Percentiles rank a stretch among this genome's conserved stretches.
Conservation (phyloP, 306 rosid species). For the Glycine tomentella region DNA sequence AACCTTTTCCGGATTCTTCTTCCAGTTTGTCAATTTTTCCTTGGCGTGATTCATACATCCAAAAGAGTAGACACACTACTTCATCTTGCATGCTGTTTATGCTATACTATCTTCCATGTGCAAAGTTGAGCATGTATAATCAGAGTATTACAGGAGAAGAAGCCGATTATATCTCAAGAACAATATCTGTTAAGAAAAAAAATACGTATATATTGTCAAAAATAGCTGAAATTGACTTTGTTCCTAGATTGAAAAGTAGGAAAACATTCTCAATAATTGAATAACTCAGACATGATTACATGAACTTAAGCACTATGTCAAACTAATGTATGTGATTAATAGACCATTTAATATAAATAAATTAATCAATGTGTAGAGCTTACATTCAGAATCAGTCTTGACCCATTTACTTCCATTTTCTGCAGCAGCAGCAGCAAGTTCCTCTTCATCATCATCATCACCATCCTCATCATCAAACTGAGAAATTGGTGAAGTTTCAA, state of each 20-base stretch:
- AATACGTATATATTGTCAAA: neutral
- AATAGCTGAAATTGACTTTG: slow-evolving; percentile 1
- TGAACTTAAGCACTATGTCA: neutral
- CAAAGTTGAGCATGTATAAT: slow-evolving; percentile 25
- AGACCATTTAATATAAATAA: neutral
- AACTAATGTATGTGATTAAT: too few relatives aligned
- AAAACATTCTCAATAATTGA: neutral
- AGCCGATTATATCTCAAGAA: slow-evolving; percentile 68
- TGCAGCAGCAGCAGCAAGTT: slow-evolving; percentile 13
- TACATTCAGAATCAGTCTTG: slow-evolving; percentile 84
- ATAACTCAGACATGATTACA: neutral
- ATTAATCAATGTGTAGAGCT: slow-evolving; percentile 41
- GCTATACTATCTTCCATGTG: slow-evolving; percentile 25
- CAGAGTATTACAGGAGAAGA: slow-evolving; percentile 17
- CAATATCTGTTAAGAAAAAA: slow-evolving; percentile 62
- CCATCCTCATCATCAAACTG: slow-evolving; percentile 28
- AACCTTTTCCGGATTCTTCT: slow-evolving; percentile 20
- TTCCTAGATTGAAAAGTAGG: neutral
- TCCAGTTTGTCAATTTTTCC: slow-evolving; percentile 40
- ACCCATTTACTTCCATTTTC: slow-evolving; percentile 74
- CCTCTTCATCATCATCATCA: slow-evolving; percentile 45
- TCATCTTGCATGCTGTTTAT: slow-evolving; percentile 22
- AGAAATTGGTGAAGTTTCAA: slow-evolving; percentile 46
- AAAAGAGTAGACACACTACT: slow-evolving; percentile 24
- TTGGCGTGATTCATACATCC: slow-evolving; percentile 40